Conservation (phyloP, 73 alveolate genomes). For the Paramecium primaurelia region DNA sequence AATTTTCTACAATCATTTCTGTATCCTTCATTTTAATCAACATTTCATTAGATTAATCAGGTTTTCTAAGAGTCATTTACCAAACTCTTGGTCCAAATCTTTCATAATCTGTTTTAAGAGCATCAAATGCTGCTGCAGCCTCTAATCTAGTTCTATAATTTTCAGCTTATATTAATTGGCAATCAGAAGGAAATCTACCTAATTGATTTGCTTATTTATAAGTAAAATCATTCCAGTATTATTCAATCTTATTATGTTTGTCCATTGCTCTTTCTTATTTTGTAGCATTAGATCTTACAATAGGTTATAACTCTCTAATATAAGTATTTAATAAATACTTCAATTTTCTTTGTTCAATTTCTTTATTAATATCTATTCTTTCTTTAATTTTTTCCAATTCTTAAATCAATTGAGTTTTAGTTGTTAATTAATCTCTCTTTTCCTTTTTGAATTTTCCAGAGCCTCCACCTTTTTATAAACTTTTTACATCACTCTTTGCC, state of each 20-base stretch:
- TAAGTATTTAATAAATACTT: not conserved
- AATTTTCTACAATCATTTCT: constrained; percentile 5
- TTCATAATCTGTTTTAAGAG: constrained; percentile 39
- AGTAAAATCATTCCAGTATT: constrained; percentile 18
- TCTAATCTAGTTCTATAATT: constrained; percentile 21
- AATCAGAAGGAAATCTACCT: not conserved
- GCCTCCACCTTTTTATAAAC: not conserved
- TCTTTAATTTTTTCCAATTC: not conserved
- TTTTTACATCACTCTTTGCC: constrained; percentile 36
- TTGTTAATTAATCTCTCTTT: not conserved
- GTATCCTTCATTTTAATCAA: not conserved
- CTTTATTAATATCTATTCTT: not conserved
- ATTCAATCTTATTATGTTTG: not conserved
- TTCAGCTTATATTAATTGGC: constrained; percentile 36
- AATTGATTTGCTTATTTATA: not conserved
- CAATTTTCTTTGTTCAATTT: not conserved
- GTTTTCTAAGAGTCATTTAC: constrained; percentile 40
- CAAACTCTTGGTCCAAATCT: constrained; percentile 52
- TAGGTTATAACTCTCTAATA: not conserved
- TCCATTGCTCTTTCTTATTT: not conserved
- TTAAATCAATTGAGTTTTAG: constrained; percentile 6
- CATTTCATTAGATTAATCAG: not conserved
- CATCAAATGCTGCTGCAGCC: constrained; percentile 49
- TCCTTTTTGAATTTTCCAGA: constrained; percentile 35
- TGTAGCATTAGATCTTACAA: not conserved